Percentiles rank a stretch among this genome's conserved stretches.
Evolutionary conservation across 768 basidiomycete genomes (phyloP).

Genomic region (Hysterangium stoloniferum): DNA sequence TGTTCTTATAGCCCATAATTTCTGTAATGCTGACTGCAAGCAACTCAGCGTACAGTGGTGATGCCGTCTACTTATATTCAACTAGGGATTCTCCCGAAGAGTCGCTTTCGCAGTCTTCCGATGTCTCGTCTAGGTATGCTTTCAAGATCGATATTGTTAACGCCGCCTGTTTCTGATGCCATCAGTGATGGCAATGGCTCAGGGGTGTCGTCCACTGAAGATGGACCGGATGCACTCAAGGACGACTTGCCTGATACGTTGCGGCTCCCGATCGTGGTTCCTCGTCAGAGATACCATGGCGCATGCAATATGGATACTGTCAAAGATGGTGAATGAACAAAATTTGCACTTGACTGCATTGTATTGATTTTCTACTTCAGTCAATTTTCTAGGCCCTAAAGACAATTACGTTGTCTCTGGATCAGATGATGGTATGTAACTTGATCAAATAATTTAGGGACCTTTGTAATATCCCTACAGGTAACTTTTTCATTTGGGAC

Average conservation of each 20-base stretch:
- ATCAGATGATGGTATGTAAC: constrained; percentile 55
- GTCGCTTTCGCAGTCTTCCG: constrained; percentile 12
- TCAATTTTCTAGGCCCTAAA: constrained; percentile 74
- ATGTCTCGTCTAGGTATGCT: background rate
- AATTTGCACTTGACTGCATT: background rate
- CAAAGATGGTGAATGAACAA: constrained; percentile 65
- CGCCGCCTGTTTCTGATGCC: background rate
- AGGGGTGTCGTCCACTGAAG: background rate
- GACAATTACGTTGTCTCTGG: constrained; percentile 79
- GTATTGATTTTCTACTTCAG: constrained; percentile 28
- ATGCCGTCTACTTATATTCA: constrained; percentile 68
- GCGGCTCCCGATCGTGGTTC: constrained; percentile 47
- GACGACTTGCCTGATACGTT: constrained; percentile 9
- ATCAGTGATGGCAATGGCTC: background rate
- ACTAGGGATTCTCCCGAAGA: constrained; percentile 51
- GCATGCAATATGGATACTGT: constrained; percentile 75
- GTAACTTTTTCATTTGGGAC: constrained; percentile 82
- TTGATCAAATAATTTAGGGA: background rate
- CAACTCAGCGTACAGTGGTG: constrained; percentile 57
- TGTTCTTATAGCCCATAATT: constrained; percentile 21
- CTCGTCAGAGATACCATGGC: constrained; percentile 57
- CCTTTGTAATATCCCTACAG: constrained; percentile 20
- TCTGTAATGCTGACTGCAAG: background rate
- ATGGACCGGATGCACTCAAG: background rate
- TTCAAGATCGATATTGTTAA: background rate